Base-by-base conservation (phyloP, 805 yeast species). In the Cyberlindnera nakhonratchasimensis region DNA sequence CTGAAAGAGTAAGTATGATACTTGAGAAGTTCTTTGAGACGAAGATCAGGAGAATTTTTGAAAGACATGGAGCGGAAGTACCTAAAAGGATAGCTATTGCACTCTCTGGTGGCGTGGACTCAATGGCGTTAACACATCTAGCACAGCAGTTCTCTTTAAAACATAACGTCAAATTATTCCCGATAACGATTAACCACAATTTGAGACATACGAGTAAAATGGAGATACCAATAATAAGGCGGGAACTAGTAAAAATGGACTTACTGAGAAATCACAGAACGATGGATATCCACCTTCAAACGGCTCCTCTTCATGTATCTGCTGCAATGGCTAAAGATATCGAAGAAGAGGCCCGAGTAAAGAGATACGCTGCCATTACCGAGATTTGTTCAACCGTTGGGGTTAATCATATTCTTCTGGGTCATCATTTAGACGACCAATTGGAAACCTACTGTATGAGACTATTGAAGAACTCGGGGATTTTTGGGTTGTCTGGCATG, bases 91-190 rank as follows among this genome's bases (percentile, higher is more conserved):
- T 77, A 0, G 76, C 69, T 5, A 59, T 86, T 14, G 88, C 89
- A 0, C 71, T 86, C 1, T 80, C 88, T 13, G 95, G 95, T 1
- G 95, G 95, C 1, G 88, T 82, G 0, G 95, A 86, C 56, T 85
- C 93, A 1, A 79, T 85, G 79, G 80, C 85, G 12, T 58, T 86
- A 33, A 69, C 84, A 0, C 71, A 72, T 48, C 63, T 83, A 16
- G 58, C 81, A 5, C 46, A 65, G 1, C 58, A 63, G 20, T 73
- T 65, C 50, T 61, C 67, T 10, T 43, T 39, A 3, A 39, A 46
- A 2, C 47, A 63, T 35, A 53, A 61, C 6, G 48, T 75, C 16
- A 40, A 61, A 18, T 58, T 79, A 1, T 59, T 61, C 39, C 86
- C 88, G 3, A 66, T 82, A 28, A 81, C 90, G 0, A 73, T 86